Evolutionary conservation across 2,329 filamentous ascomycete genomes (phyloP).

Genomic region (Sclerotinia minor): DNA sequence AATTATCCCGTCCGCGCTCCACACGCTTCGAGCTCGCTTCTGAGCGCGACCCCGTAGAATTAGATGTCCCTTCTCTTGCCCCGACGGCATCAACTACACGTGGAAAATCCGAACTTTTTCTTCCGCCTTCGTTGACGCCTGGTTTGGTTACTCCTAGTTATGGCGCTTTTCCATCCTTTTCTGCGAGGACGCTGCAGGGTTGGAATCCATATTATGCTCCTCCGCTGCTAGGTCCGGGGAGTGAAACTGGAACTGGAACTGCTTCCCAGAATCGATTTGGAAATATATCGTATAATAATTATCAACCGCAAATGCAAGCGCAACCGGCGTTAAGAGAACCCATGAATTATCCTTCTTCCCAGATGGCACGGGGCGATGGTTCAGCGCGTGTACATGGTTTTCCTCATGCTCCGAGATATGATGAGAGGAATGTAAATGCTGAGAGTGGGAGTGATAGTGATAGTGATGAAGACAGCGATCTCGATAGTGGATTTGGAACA

Average conservation of each 20-base stretch:
- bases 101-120: background rate
- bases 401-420: slow-evolving; percentile 3
- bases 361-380: background rate
- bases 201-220: no score
- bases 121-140: slow-evolving; percentile 2
- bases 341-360: slow-evolving; percentile 7
- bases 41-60: slow-evolving; percentile 11
- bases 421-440: background rate
- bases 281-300: no score
- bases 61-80: slow-evolving; percentile 3
- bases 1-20: slow-evolving; percentile 11
- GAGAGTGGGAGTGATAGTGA: background rate
- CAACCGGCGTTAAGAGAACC: background rate
- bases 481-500: slow-evolving; percentile 14
- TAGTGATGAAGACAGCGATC: slow-evolving; percentile 18
- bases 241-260: no score
- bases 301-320: background rate
- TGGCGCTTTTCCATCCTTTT: no score
- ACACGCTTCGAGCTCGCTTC: slow-evolving; percentile 8
- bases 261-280: no score
- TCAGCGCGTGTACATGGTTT: background rate
- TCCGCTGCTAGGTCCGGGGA: no score
- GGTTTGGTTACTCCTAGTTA: background rate
- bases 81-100: background rate
- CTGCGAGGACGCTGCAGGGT: background rate